Base-by-base conservation (phyloP, 768 basidiomycete species). In the Megacollybia marginata region DNA sequence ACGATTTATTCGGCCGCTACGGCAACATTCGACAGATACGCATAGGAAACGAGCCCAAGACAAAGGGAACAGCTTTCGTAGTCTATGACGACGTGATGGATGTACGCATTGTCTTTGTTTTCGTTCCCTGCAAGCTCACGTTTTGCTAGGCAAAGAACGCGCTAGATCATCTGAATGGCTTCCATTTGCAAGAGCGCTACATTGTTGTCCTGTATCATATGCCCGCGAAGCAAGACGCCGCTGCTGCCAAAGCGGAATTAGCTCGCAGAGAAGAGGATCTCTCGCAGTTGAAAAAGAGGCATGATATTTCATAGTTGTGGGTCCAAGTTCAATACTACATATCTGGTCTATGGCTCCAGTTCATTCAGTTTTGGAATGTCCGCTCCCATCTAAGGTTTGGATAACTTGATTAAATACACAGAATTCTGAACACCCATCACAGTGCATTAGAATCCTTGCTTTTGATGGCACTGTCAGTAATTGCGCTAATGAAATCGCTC, bases 201-300 rank as follows among this genome's bases (percentile, higher is more conserved):
- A 95, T 99, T 48, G 95, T 99, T 50, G 95, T 98, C 9, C 72
- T 97, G 28, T 98, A 95, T 61, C 94, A 98, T 63, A 95, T 97
- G 85, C 92, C 93, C 34, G 85, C 92, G n/a, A 91, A 93, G 66
- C 92, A 94, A 60, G 92, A 94, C 59, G 92, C 92, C 1, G 91
- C 92, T 1, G 86, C 91, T 7, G 87, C 88, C 12, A 96, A 96
- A 62, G 89, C 91, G 18, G 95, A 98, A 57, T 69, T 98, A 47
- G 89, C 91, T 12, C 81, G 82, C 57, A 74, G 95, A 59, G 95
- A 98, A 71, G 87, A 92, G 66, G 94, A 95, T 55, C 72, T 97
- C 33, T 82, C 79, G 1, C 82, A 83, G 55, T 73, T 94, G 60
- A 97, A 97, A 77, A 79, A 82, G 68, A 83, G 83, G 63, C 88